Base-by-base conservation (phyloP, 441 rosid genomes). In the Syzygium malaccense region DNA sequence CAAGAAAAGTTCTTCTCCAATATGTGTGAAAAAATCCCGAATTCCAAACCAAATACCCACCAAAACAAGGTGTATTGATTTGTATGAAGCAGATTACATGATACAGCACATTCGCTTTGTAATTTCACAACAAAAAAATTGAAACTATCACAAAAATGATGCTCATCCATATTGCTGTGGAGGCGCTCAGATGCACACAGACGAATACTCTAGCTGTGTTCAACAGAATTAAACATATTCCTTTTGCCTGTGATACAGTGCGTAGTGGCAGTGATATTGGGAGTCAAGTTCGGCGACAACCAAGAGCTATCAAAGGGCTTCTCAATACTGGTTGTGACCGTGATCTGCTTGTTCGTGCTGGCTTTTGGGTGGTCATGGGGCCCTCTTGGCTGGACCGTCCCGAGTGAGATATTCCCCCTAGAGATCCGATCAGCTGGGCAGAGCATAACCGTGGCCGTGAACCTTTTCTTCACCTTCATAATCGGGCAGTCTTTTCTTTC, bases 331-430 rank as follows among this genome's bases (percentile, higher is more conserved):
- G 96, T 97, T 25, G 99, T 97, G 58, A 86, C 89, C 4, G 93
- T 96, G 91, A 89, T 96, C 12, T 97, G 99, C 92, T 93, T 96
- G 17, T 97, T 96, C 88, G 99, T 96, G 4, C 32, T 94, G 30
- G 99, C 98, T 2, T 97, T 97, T 12, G 99, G 99, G 86, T 97
- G 97, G 96, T 97, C 99, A 23, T 97, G 99, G 99, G 99, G 99
- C 20, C 98, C 97, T 8, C 93, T 97, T 1, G 99, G 99, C 2
- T 97, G 99, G 99, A 96, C 98, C 0, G 92, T 97, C 55, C 99
- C 99, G 3, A 97, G 99, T 49, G 99, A 97, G 89, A 94, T 96
- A 89, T 97, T 97, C 78, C 96, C 99, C 12, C 83, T 97, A 49
- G 98, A 96, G 90, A 97, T 92, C 3, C 92, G 99, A 85, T 96